These are phyloP conservation scores for Salvia sclarea DNA, from an alignment of 305 asterid species.

Conservation along the genomic window DNA sequence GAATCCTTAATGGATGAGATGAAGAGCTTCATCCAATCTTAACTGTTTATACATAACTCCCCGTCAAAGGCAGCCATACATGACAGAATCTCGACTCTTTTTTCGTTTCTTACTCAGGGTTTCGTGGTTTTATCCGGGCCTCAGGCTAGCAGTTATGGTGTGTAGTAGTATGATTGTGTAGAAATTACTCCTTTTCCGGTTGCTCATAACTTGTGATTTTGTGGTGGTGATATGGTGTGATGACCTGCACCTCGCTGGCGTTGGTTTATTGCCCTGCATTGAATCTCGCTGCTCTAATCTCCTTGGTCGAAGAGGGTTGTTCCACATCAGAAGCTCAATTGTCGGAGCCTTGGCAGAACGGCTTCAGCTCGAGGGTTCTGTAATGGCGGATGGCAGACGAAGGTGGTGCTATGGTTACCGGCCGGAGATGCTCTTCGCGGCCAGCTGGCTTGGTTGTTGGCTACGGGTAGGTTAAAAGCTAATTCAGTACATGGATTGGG, in stretches of 20 bases:
- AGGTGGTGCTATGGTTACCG: not conserved
- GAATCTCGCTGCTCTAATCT: slow-evolving; percentile 11
- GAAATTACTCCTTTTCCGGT: slow-evolving; percentile 22
- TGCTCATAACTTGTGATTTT: slow-evolving; percentile 31
- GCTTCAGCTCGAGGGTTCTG: not conserved
- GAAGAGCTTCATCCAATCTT: slow-evolving; percentile 50
- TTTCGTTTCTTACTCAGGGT: slow-evolving; percentile 20
- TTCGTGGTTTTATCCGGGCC: not conserved
- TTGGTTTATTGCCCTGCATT: not conserved
- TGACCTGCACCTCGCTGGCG: slow-evolving; percentile 22
- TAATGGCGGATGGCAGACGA: not conserved
- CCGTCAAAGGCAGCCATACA: slow-evolving; percentile 35
- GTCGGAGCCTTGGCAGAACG: not conserved
- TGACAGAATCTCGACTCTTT: slow-evolving; percentile 42
- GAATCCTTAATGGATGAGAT: slow-evolving; percentile 56
- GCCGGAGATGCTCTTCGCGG: not conserved
- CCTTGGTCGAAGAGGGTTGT: slow-evolving; percentile 18
- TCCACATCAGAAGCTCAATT: slow-evolving; percentile 32
- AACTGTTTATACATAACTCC: slow-evolving; percentile 42
- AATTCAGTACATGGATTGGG: slow-evolving; percentile 41
- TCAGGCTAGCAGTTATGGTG: slow-evolving; percentile 36
- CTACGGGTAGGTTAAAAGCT: slow-evolving; percentile 29
- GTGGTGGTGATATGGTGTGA: slow-evolving; percentile 27
- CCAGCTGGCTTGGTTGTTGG: not conserved
- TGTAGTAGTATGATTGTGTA: slow-evolving; percentile 40